Evolutionary conservation across 2,329 filamentous ascomycete species (phyloP).

Genomic region (Aspergillus quadrilineatus): DNA sequence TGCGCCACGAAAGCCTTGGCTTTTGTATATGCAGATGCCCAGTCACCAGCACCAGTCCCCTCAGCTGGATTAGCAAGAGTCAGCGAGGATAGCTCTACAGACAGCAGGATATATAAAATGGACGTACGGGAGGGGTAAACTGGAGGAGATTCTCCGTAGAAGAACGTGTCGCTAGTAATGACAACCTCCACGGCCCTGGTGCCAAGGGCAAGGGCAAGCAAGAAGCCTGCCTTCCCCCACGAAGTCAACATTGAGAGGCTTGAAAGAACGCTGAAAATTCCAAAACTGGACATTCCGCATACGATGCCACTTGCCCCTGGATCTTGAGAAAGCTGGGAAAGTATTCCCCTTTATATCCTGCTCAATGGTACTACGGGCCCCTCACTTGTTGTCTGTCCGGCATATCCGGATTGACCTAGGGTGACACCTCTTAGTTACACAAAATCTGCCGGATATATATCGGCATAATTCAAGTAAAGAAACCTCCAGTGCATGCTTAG

Average conservation of each 20-base stretch:
- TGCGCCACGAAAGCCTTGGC: slow-evolving; percentile 14
- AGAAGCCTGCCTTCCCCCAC: background rate
- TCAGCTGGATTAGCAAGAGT: background rate
- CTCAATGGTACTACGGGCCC: background rate
- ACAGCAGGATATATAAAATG: background rate
- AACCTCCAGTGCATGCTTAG: background rate
- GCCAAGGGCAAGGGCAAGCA: background rate
- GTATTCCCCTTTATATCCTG: too few relatives aligned
- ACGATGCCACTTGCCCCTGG: too few relatives aligned
- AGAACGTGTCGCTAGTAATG: background rate
- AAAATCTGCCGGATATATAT: background rate
- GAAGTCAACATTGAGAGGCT: background rate
- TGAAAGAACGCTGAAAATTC: too few relatives aligned
- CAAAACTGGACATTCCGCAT: too few relatives aligned
- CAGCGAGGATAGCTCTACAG: background rate
- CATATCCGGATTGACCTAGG: background rate
- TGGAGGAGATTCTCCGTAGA: slow-evolving; percentile 1
- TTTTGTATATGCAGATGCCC: slow-evolving; percentile 11
- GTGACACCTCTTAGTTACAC: background rate
- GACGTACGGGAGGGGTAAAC: slow-evolving; percentile 7
- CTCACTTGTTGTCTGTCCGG: background rate
- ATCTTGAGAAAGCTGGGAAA: too few relatives aligned
- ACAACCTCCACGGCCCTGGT: background rate
- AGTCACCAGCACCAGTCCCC: slow-evolving; percentile 1
- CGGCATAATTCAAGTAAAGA: background rate